Percentiles rank a stretch among this genome's conserved stretches.
Evolutionary conservation across 2,329 filamentous ascomycete genomes (phyloP).

Genomic region (Ceratocystis colombiana): DNA sequence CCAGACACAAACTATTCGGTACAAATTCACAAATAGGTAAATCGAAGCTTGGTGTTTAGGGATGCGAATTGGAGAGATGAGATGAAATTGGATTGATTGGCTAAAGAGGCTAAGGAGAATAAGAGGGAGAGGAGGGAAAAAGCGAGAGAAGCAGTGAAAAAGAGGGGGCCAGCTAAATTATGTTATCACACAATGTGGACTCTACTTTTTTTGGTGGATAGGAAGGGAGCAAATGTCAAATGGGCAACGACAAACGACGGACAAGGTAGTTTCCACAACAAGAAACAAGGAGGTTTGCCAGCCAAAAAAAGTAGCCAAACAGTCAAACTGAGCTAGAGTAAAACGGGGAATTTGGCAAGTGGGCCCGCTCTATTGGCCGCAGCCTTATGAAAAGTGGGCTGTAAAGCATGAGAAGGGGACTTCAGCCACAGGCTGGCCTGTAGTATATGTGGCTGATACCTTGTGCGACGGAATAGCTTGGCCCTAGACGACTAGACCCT

Average conservation of each 20-base stretch:
- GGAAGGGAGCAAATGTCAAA: not conserved
- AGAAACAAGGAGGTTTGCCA: constrained; percentile 8
- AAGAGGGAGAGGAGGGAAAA: constrained; percentile 10
- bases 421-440: not conserved
- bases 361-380: not conserved
- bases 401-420: not conserved
- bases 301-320: constrained; percentile 3
- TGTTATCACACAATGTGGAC: constrained; percentile 3
- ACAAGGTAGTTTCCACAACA: constrained; percentile 12
- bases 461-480: not conserved
- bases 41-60: not conserved
- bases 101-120: not conserved
- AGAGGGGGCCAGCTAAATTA: constrained; percentile 11
- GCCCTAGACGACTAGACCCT: not conserved
- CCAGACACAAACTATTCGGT: constrained; percentile 3
- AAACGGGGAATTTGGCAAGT: not conserved
- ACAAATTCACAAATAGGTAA: not conserved
- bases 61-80: constrained; percentile 3
- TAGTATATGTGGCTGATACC: not conserved
- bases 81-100: not conserved
- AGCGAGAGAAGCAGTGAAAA: constrained; percentile 7
- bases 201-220: not conserved
- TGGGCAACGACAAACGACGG: constrained; percentile 5
- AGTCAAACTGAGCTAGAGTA: not conserved
- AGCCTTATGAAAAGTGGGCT: constrained; percentile 1